Conservation (phyloP, 371 early-diverging fungal species). For the Chytridiales sp. region DNA sequence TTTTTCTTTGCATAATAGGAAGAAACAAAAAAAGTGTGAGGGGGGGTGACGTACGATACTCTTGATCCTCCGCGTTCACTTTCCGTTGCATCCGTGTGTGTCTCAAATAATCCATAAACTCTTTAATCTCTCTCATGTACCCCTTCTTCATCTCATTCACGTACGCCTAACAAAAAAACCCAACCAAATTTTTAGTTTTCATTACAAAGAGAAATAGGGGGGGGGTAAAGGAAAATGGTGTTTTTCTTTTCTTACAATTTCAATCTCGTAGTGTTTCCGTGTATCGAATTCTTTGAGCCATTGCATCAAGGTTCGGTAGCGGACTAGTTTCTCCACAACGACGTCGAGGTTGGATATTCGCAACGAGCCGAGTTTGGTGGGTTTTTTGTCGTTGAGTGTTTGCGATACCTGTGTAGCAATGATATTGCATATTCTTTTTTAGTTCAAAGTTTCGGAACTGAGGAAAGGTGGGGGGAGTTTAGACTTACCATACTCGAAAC, state of each 20-base stretch:
- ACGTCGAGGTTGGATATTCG: slow-evolving; percentile 65
- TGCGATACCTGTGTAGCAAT: no score
- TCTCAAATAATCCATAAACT: slow-evolving; percentile 55
- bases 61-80: slow-evolving; percentile 28
- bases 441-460: no score
- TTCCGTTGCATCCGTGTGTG: slow-evolving; percentile 35
- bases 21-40: background rate
- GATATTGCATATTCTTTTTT: no score
- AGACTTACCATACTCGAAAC: slow-evolving; percentile 34
- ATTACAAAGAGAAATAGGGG: no score
- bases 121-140: slow-evolving; percentile 61
- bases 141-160: slow-evolving; percentile 59
- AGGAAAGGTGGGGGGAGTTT: no score
- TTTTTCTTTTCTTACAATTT: no score
- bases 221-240: no score
- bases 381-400: slow-evolving; percentile 33
- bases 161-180: slow-evolving; percentile 51
- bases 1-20: background rate
- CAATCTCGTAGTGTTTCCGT: slow-evolving; percentile 80
- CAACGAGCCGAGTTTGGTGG: no score
- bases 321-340: slow-evolving; percentile 72
- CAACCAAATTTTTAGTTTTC: no score
- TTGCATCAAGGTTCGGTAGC: slow-evolving; percentile 79
- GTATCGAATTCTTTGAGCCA: slow-evolving; percentile 93
- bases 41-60: slow-evolving; percentile 27